These are phyloP conservation scores for Beta lomatogona DNA, from an alignment of 179 eudicot species.

Conservation along the genomic window DNA sequence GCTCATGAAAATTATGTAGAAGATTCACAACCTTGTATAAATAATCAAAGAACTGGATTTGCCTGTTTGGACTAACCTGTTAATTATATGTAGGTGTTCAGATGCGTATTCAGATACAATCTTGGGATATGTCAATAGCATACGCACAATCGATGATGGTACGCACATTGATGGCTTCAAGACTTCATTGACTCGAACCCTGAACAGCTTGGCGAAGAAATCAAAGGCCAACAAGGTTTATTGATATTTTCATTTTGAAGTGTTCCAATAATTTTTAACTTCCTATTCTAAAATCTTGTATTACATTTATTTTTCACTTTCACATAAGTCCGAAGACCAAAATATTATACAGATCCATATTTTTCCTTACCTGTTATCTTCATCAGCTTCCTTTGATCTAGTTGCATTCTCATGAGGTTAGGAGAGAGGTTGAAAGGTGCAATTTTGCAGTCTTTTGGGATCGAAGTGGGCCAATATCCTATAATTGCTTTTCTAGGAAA, in stretches of 20 bases:
- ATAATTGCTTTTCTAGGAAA: background rate
- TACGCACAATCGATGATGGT: slow-evolving; percentile 97
- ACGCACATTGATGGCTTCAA: slow-evolving; percentile 95
- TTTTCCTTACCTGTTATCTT: background rate
- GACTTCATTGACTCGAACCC: slow-evolving; percentile 80
- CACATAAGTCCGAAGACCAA: background rate
- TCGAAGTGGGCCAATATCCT: background rate
- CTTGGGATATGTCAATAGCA: slow-evolving; percentile 95
- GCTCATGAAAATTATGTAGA: background rate
- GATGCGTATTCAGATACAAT: slow-evolving; percentile 96
- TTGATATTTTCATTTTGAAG: background rate
- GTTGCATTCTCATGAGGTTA: background rate
- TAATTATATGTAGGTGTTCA: slow-evolving; percentile 61
- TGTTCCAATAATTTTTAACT: background rate
- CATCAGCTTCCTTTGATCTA: background rate
- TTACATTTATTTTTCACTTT: background rate
- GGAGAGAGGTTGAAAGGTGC: background rate
- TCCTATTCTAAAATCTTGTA: background rate
- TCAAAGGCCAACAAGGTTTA: slow-evolving; percentile 82
- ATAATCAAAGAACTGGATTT: background rate
- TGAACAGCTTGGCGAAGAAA: slow-evolving; percentile 80
- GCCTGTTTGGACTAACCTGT: slow-evolving; percentile 17
- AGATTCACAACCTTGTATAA: slow-evolving; percentile 1
- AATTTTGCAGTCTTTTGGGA: background rate
- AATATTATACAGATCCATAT: background rate